phyloP scores from a whole-genome alignment of 2,329 filamentous ascomycete species.

The Alternaria sp. region DNA sequence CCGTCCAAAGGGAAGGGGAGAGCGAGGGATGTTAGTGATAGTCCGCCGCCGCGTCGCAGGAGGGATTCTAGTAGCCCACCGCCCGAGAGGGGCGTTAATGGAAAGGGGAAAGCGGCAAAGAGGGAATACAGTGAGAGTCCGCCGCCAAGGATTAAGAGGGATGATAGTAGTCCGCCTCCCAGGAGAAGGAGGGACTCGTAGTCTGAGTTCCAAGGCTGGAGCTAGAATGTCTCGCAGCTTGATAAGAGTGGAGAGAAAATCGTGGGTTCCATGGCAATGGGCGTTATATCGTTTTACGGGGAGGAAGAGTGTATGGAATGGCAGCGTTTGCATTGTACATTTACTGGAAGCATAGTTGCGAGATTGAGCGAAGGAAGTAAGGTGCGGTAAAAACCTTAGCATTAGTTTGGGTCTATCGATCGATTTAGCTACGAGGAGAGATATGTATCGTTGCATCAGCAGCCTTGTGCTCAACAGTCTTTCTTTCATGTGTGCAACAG shows the following conservation, averaged over 20 bases:
- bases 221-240: background rate
- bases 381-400: too few relatives aligned
- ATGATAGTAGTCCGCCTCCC: conserved; percentile 11
- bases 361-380: background rate
- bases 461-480: too few relatives aligned
- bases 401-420: too few relatives aligned
- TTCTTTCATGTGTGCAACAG: too few relatives aligned
- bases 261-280: background rate
- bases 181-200: conserved; percentile 10
- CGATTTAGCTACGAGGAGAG: too few relatives aligned
- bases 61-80: conserved; percentile 1
- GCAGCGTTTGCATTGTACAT: conserved; percentile 1
- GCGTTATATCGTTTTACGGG: background rate
- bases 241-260: background rate
- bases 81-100: background rate
- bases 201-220: background rate
- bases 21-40: background rate
- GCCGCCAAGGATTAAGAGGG: conserved; percentile 4
- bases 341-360: background rate
- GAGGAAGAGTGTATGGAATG: background rate
- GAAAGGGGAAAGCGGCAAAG: background rate
- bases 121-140: conserved; percentile 10
- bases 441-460: too few relatives aligned
- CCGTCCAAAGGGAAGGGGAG: background rate
- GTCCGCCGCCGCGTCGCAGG: conserved; percentile 4